Percentiles rank a stretch among this genome's conserved stretches.
Conservation (phyloP, 805 yeast genomes). For the Ogataea nonfermentans region DNA sequence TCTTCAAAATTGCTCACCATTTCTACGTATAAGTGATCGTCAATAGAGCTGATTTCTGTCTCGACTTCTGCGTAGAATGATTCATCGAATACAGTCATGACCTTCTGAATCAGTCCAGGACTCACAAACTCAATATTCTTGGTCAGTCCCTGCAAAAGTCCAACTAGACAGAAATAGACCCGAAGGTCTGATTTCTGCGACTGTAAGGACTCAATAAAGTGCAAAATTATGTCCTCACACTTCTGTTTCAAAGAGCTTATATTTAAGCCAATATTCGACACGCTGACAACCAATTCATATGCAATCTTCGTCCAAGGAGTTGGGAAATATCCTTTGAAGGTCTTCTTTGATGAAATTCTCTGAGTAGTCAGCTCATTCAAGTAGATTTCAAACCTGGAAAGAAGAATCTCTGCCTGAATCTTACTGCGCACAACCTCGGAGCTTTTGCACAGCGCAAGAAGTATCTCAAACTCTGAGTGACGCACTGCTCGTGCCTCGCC, state of each 20-base stretch:
- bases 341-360: slow-evolving; percentile 34
- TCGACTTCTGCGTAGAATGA: slow-evolving; percentile 30
- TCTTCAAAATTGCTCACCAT: slow-evolving; percentile 32
- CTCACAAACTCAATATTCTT: slow-evolving; percentile 24
- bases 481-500: slow-evolving; percentile 17
- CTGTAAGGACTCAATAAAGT: slow-evolving; percentile 10
- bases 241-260: slow-evolving; percentile 18
- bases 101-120: slow-evolving; percentile 17
- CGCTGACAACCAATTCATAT: slow-evolving; percentile 34
- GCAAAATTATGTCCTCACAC: slow-evolving; percentile 10
- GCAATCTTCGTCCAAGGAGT: slow-evolving; percentile 45
- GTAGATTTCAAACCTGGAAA: slow-evolving; percentile 46
- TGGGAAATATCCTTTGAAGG: slow-evolving; percentile 29
- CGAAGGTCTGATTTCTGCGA: slow-evolving; percentile 2
- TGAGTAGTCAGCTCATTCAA: slow-evolving; percentile 46
- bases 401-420: slow-evolving; percentile 41
- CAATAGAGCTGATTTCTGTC: slow-evolving; percentile 14
- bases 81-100: slow-evolving; percentile 27
- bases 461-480: slow-evolving; percentile 45
- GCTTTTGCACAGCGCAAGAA: slow-evolving; percentile 54
- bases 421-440: slow-evolving; percentile 36
- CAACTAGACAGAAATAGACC: slow-evolving; percentile 29
- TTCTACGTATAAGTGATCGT: slow-evolving; percentile 23
- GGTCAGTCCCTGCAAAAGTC: slow-evolving; percentile 32
- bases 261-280: slow-evolving; percentile 28